Percentiles rank a stretch among this genome's conserved stretches.
Conservation (phyloP, 2,329 filamentous ascomycete species). For the Sodiomyces alkalinus region DNA sequence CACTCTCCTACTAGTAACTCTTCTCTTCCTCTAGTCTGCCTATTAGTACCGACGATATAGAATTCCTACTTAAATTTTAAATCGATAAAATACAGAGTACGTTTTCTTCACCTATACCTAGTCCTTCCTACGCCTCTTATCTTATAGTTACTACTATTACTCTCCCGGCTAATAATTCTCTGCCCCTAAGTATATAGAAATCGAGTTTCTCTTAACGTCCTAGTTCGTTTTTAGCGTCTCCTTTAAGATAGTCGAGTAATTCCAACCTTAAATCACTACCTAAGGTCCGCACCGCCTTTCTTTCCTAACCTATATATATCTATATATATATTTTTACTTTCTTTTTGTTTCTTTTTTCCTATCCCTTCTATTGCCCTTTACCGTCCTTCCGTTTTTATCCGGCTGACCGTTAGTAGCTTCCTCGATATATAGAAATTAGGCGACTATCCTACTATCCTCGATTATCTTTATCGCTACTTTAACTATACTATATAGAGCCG, state of each 20-base stretch:
- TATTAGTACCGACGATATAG: conserved; percentile 65
- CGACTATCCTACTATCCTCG: conserved; percentile 79
- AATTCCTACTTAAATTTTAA: conserved; percentile 72
- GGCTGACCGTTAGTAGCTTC: conserved; percentile 39
- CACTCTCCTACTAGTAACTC: conserved; percentile 19
- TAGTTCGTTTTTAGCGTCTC: conserved; percentile 52
- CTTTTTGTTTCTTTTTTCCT: conserved; percentile 20
- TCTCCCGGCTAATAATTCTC: no score
- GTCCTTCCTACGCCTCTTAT: no score
- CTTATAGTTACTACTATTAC: no score
- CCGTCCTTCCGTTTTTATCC: no score
- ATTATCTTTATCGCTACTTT: conserved; percentile 86
- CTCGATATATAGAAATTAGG: conserved; percentile 86
- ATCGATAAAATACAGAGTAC: conserved; percentile 74
- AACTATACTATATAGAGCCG: conserved; percentile 86
- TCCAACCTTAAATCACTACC: conserved; percentile 61
- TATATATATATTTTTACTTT: no score
- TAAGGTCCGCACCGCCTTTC: no score
- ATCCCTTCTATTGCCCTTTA: neutral
- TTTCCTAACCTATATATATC: no score
- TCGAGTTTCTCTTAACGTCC: conserved; percentile 61
- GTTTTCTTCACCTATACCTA: conserved; percentile 12
- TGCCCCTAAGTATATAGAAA: conserved; percentile 41
- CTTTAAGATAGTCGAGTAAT: conserved; percentile 51
- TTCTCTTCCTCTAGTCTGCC: conserved; percentile 26